Conservation (phyloP, 768 basidiomycete species). For the Naganishia onofrii region DNA sequence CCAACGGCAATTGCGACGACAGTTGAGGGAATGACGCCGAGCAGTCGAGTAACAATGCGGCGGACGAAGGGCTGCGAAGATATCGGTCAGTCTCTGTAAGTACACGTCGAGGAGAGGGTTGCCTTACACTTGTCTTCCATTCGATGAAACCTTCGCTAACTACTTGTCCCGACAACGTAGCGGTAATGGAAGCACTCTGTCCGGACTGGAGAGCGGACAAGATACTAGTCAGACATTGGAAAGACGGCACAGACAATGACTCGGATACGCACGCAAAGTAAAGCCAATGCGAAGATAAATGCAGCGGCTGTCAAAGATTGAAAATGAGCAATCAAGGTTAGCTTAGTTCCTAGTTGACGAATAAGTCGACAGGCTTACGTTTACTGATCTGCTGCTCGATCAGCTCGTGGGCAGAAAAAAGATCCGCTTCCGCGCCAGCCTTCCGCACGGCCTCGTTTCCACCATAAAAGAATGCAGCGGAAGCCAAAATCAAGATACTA, state of each 20-base stretch:
- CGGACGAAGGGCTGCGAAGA: conserved; percentile 57
- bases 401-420: conserved; percentile 79
- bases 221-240: too few relatives aligned
- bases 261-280: conserved; percentile 59
- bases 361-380: conserved; percentile 54
- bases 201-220: conserved; percentile 57
- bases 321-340: not conserved
- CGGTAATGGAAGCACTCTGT: conserved; percentile 84
- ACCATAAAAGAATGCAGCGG: conserved; percentile 73
- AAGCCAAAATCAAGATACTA: conserved; percentile 71
- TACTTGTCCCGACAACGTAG: conserved; percentile 84
- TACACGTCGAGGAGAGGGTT: not conserved
- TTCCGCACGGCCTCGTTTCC: conserved; percentile 53
- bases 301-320: conserved; percentile 62
- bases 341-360: not conserved
- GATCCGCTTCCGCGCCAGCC: conserved; percentile 61
- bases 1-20: conserved; percentile 73
- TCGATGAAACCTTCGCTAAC: conserved; percentile 85
- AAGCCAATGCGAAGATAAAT: conserved; percentile 79
- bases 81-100: not conserved
- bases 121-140: conserved; percentile 67
- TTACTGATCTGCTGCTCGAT: conserved; percentile 67
- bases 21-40: conserved; percentile 80
- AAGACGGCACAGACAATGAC: not conserved
- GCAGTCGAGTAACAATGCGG: conserved; percentile 73